These are phyloP conservation scores for Sclerotinia trifoliorum DNA, from an alignment of 2,329 filamentous ascomycete genomes.

Conservation along the genomic window DNA sequence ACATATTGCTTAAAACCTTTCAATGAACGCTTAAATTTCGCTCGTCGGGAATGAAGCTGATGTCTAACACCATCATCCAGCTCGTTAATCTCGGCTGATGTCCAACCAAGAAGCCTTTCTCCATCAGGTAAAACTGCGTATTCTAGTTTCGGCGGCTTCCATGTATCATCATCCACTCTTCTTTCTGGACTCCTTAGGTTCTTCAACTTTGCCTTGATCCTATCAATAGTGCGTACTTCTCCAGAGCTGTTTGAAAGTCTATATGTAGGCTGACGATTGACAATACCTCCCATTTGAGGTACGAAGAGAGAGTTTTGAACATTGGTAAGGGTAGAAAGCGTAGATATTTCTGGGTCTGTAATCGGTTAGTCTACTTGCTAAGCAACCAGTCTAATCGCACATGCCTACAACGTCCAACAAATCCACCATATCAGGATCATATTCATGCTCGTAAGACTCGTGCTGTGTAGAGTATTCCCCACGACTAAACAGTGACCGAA, in stretches of 20 bases:
- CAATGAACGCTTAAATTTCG: slow-evolving; percentile 74
- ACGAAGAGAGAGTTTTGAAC: slow-evolving; percentile 87
- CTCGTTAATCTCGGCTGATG: slow-evolving; percentile 66
- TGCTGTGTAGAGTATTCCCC: slow-evolving; percentile 21
- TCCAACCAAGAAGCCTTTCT: slow-evolving; percentile 72
- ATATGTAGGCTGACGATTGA: slow-evolving; percentile 61
- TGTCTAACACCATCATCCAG: slow-evolving; percentile 86
- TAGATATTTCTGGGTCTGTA: slow-evolving; percentile 77
- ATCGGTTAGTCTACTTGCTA: slow-evolving; percentile 32
- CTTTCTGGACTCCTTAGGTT: slow-evolving; percentile 23
- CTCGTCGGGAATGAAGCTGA: slow-evolving; percentile 77
- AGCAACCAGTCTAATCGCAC: slow-evolving; percentile 32
- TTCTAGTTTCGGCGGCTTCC: slow-evolving; percentile 28
- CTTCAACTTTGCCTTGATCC: slow-evolving; percentile 30
- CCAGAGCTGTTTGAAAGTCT: slow-evolving; percentile 26
- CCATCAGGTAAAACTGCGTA: slow-evolving; percentile 79
- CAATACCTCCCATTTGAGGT: slow-evolving; percentile 68
- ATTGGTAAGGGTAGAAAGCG: slow-evolving; percentile 80
- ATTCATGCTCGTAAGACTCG: slow-evolving; percentile 45
- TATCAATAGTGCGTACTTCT: slow-evolving; percentile 31
- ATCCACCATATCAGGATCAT: slow-evolving; percentile 62
- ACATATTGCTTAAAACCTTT: slow-evolving; percentile 79
- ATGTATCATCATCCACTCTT: slow-evolving; percentile 25
- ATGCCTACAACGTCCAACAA: slow-evolving; percentile 66
- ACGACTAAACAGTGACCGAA: slow-evolving; percentile 27